Conservation (phyloP, 805 yeast species). For the Priceomyces castillae region DNA sequence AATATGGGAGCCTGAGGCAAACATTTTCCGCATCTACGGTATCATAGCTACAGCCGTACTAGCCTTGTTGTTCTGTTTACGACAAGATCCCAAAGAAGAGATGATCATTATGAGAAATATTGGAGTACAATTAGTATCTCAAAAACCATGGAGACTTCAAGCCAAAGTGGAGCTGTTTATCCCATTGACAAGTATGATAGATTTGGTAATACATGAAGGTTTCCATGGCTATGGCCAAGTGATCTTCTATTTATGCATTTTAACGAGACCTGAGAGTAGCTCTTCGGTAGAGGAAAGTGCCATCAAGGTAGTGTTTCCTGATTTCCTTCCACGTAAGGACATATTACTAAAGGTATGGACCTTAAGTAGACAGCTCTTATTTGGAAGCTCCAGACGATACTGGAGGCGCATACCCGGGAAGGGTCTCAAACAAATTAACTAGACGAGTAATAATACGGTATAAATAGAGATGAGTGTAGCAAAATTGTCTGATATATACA, state of each 20-base stretch:
- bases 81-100: conserved; percentile 41
- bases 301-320: conserved; percentile 40
- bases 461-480: too few relatives aligned
- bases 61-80: conserved; percentile 17
- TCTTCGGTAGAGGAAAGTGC: conserved; percentile 10
- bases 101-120: conserved; percentile 42
- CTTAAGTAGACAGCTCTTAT: conserved; percentile 35
- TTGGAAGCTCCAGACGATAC: conserved; percentile 26
- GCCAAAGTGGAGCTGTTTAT: conserved; percentile 40
- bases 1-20: not conserved
- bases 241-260: conserved; percentile 58
- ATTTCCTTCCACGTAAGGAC: conserved; percentile 41
- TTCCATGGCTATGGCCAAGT: conserved; percentile 65
- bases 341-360: conserved; percentile 39
- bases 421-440: conserved; percentile 24
- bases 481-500: too few relatives aligned
- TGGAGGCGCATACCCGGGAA: conserved; percentile 39
- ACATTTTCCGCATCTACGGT: not conserved
- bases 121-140: conserved; percentile 45
- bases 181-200: conserved; percentile 55
- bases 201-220: conserved; percentile 73
- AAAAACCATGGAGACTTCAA: conserved; percentile 22
- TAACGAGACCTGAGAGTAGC: conserved; percentile 37
- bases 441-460: not conserved
- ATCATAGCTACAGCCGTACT: conserved; percentile 5